Evolutionary conservation across 176 grass and related monocot genomes (phyloP).

Genomic region (Cenchrus fungigraminus): DNA sequence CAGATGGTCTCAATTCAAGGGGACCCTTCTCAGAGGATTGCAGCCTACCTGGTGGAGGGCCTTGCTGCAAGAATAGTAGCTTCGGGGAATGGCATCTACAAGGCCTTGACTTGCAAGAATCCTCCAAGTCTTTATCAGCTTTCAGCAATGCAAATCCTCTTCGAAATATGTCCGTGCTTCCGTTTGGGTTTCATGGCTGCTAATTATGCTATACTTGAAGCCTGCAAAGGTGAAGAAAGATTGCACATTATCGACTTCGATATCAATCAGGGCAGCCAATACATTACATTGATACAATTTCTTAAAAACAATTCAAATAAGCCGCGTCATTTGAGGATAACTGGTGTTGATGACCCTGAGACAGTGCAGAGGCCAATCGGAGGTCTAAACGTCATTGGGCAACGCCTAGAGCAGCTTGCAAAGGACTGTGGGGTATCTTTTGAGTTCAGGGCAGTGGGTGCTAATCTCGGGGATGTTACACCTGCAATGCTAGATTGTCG

Average conservation of each 20-base stretch:
- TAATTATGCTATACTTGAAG: slow-evolving; percentile 90
- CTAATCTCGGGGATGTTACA: slow-evolving; percentile 77
- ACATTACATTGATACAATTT: slow-evolving; percentile 85
- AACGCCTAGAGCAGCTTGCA: slow-evolving; percentile 79
- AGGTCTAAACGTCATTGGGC: slow-evolving; percentile 89
- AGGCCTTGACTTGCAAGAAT: slow-evolving; percentile 91
- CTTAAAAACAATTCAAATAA: slow-evolving; percentile 68
- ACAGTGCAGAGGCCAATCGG: slow-evolving; percentile 89
- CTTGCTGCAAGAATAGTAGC: slow-evolving; percentile 89
- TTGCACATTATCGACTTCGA: slow-evolving; percentile 97
- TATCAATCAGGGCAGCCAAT: slow-evolving; percentile 94
- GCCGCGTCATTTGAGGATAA: slow-evolving; percentile 70
- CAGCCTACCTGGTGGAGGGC: slow-evolving; percentile 89
- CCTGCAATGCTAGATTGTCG: slow-evolving; percentile 83
- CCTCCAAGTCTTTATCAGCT: slow-evolving; percentile 87
- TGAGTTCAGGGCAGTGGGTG: slow-evolving; percentile 81
- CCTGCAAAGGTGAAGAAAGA: slow-evolving; percentile 81
- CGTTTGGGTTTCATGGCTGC: slow-evolving; percentile 93
- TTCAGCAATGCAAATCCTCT: slow-evolving; percentile 98
- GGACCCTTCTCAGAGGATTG: slow-evolving; percentile 83
- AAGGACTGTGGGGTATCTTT: slow-evolving; percentile 76
- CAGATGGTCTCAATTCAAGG: slow-evolving; percentile 94
- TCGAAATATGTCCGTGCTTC: slow-evolving; percentile 94
- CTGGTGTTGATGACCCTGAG: slow-evolving; percentile 94
- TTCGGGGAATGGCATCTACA: slow-evolving; percentile 87